Evolutionary conservation across 768 basidiomycete species (phyloP).

Genomic region (Tremella yokohamensis): DNA sequence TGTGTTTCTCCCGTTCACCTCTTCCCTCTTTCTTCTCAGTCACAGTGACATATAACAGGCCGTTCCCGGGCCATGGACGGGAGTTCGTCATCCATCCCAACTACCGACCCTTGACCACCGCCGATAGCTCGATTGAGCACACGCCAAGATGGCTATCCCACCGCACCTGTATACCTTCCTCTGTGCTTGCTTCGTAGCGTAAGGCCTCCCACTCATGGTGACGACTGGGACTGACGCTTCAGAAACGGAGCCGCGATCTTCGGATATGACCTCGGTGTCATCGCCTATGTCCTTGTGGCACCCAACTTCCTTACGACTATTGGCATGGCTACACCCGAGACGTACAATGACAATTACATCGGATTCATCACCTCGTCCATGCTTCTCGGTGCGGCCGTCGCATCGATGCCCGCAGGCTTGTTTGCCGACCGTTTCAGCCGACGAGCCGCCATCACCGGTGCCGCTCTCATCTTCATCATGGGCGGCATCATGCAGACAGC

Average conservation of each 20-base stretch:
- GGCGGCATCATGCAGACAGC: constrained; percentile 30
- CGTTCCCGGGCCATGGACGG: too few relatives aligned
- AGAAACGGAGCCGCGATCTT: constrained; percentile 37
- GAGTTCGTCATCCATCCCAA: too few relatives aligned
- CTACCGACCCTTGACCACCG: too few relatives aligned
- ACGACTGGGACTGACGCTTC: background rate
- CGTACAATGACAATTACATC: constrained; percentile 25
- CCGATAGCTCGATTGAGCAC: too few relatives aligned
- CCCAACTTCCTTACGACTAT: constrained; percentile 32
- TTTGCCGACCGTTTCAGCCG: constrained; percentile 55
- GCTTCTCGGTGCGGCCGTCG: constrained; percentile 43
- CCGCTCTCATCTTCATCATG: constrained; percentile 23
- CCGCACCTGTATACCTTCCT: constrained; percentile 40
- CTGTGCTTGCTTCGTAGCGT: constrained; percentile 43
- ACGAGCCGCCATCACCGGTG: constrained; percentile 16
- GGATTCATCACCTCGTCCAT: constrained; percentile 46
- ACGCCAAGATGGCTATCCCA: constrained; percentile 15
- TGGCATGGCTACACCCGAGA: constrained; percentile 1
- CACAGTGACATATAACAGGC: too few relatives aligned
- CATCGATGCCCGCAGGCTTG: constrained; percentile 29
- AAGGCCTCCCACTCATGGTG: constrained; percentile 7
- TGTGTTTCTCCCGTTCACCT: too few relatives aligned
- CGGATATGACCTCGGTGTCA: constrained; percentile 47
- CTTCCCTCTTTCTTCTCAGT: too few relatives aligned
- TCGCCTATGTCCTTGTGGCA: constrained; percentile 42